Percentiles rank a stretch among this genome's conserved stretches.
Evolutionary conservation across 768 basidiomycete species (phyloP).

Genomic region (Trametes sanguinea): DNA sequence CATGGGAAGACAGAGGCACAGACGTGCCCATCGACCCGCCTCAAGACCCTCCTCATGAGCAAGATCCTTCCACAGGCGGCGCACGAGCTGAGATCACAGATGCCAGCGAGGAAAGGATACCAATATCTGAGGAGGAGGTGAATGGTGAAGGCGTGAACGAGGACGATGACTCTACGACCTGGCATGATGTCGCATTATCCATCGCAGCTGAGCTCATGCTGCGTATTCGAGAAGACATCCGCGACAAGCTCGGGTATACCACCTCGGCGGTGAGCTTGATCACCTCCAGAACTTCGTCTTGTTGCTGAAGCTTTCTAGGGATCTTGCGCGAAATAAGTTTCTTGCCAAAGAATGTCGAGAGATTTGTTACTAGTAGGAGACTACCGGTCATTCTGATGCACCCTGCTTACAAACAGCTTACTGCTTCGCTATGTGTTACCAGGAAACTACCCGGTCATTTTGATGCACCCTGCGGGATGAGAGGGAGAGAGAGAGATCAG

Average conservation of each 20-base stretch:
- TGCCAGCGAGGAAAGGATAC: background rate
- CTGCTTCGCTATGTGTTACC: too few relatives aligned
- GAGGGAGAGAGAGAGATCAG: too few relatives aligned
- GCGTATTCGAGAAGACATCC: slow-evolving; percentile 69
- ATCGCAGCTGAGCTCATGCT: slow-evolving; percentile 87
- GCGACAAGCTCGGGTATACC: slow-evolving; percentile 81
- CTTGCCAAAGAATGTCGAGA: slow-evolving; percentile 74
- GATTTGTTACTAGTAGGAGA: slow-evolving; percentile 89
- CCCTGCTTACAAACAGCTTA: slow-evolving; percentile 53
- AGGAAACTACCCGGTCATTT: too few relatives aligned
- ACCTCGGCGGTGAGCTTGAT: slow-evolving; percentile 74
- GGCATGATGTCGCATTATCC: slow-evolving; percentile 92
- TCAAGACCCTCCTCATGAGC: slow-evolving; percentile 23
- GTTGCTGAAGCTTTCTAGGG: slow-evolving; percentile 51
- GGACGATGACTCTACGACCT: slow-evolving; percentile 52
- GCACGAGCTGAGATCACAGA: background rate
- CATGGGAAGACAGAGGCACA: slow-evolving; percentile 62
- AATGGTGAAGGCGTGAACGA: slow-evolving; percentile 7
- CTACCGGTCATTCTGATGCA: background rate
- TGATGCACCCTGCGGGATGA: too few relatives aligned
- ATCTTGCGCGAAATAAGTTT: slow-evolving; percentile 90
- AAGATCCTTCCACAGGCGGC: slow-evolving; percentile 13
- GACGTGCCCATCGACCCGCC: slow-evolving; percentile 57
- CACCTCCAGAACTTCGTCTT: background rate
- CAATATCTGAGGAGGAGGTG: background rate